Evolutionary conservation across 2,329 filamentous ascomycete genomes (phyloP).

Genomic region (Rachicladosporium sp.): DNA sequence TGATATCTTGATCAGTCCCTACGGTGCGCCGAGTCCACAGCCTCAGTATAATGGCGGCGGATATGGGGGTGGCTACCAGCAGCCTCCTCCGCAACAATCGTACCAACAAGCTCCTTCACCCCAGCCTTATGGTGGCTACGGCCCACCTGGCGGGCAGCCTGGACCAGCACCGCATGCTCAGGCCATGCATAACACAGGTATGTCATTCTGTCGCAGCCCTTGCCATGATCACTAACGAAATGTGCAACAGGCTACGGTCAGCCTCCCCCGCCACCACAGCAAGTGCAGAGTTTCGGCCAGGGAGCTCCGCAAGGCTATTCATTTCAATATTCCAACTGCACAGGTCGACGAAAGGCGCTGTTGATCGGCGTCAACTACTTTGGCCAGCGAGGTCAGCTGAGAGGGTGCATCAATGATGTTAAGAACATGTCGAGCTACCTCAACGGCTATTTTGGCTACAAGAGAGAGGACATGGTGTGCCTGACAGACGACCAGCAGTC

Average conservation of each 20-base stretch:
- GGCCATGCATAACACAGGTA: conserved; percentile 20
- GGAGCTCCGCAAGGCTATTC: conserved; percentile 70
- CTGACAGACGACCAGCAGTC: conserved; percentile 95
- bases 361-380: conserved; percentile 97
- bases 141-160: conserved; percentile 22
- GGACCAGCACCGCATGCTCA: conserved; percentile 25
- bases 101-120: conserved; percentile 29
- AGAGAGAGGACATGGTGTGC: conserved; percentile 91
- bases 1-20: conserved; percentile 14
- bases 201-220: conserved; percentile 16
- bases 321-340: conserved; percentile 88
- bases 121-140: conserved; percentile 30
- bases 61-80: conserved; percentile 21
- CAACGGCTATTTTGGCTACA: conserved; percentile 80
- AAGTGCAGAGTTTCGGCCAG: conserved; percentile 56
- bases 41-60: conserved; percentile 28
- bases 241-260: conserved; percentile 14
- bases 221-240: conserved; percentile 37
- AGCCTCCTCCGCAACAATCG: conserved; percentile 25
- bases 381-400: conserved; percentile 74
- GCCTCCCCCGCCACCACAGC: conserved; percentile 21
- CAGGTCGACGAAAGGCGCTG: conserved; percentile 74
- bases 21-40: conserved; percentile 19
- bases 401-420: conserved; percentile 94
- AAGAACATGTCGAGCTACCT: conserved; percentile 93